These are phyloP conservation scores for Plectosphaerella cucumerina DNA, from an alignment of 2,329 filamentous ascomycete species.

Conservation along the genomic window DNA sequence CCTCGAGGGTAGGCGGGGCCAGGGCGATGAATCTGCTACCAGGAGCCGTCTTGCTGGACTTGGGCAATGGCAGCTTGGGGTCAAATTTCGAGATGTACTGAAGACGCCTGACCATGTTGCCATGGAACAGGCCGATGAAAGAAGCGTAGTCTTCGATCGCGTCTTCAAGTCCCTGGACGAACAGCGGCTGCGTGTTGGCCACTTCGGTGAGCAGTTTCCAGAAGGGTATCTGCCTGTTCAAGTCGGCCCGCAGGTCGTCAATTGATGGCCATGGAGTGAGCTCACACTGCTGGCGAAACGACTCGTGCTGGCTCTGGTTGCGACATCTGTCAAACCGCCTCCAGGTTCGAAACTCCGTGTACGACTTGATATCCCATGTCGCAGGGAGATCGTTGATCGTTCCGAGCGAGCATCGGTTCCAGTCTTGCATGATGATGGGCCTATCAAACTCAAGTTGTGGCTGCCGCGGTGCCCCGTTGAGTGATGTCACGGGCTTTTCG, in stretches of 20 bases:
- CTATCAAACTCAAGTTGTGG: not conserved
- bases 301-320: not conserved
- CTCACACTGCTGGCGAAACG: constrained; percentile 5
- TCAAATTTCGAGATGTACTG: not conserved
- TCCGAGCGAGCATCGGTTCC: constrained; percentile 3
- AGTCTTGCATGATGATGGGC: constrained; percentile 1
- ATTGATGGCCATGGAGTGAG: constrained; percentile 8
- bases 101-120: not conserved
- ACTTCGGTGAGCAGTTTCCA: constrained; percentile 7
- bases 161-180: not conserved
- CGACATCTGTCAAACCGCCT: constrained; percentile 3
- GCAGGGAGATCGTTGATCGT: not conserved
- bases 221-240: constrained; percentile 8
- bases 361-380: constrained; percentile 5
- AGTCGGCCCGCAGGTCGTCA: constrained; percentile 2
- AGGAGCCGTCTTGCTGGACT: not conserved
- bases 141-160: constrained; percentile 3
- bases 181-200: constrained; percentile 1
- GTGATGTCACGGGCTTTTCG: not conserved
- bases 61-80: not conserved
- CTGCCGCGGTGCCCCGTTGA: not conserved
- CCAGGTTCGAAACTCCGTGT: constrained; percentile 5
- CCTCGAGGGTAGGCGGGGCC: constrained; percentile 5
- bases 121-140: constrained; percentile 6
- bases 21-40: not conserved